Base-by-base conservation (phyloP, 371 early-diverging fungal genomes). In the Mucor circinelloides region DNA sequence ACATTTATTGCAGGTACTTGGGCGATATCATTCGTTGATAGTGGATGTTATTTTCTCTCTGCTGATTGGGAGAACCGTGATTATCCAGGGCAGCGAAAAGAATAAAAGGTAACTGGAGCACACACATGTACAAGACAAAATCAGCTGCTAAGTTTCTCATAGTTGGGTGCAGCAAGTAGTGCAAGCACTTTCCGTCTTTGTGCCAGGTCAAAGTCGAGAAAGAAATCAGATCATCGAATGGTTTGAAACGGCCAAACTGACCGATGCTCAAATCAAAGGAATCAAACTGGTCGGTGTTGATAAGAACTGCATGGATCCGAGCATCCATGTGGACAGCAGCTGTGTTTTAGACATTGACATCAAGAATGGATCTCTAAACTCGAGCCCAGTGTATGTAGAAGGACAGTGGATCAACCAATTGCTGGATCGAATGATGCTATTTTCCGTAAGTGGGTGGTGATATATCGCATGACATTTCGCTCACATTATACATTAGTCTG, bases 331-430 rank as follows among this genome's bases (percentile, higher is more conserved):
- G 1, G 59, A 75, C 2, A 74, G 79, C 25, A 79, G 79, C 28
- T 80, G 78, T 30, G 68, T 72, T 2, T 32, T 80, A 19, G 80
- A 80, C 30, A 57, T 83, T 31, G 76, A 80, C 52, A 55, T 61
- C 6, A 61, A 69, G n/a, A 63, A 67, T 28, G 75, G 74, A 0
- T 72, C 74, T 13, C 61, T 83, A 6, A 36, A 75, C 19, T 75
- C 79, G 3, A 78, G 83, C 23, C 79, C 80, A 5, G 73, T 83
- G 15, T 83, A 83, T 52, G 70, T 80, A 7, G 80, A 80, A 50
- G 83, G 83, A 0, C 72, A 72, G 25, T 83, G 83, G 83, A 70
- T 83, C n/a, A 66, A 74, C 31, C 76, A 80, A 8, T 64, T 80
- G 2, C n/a, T 78, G 4, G 68, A 74, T 55, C 70, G 72, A 27